phyloP scores from a whole-genome alignment of 805 yeast species.

The Saccharomycopsis guyanensis region DNA sequence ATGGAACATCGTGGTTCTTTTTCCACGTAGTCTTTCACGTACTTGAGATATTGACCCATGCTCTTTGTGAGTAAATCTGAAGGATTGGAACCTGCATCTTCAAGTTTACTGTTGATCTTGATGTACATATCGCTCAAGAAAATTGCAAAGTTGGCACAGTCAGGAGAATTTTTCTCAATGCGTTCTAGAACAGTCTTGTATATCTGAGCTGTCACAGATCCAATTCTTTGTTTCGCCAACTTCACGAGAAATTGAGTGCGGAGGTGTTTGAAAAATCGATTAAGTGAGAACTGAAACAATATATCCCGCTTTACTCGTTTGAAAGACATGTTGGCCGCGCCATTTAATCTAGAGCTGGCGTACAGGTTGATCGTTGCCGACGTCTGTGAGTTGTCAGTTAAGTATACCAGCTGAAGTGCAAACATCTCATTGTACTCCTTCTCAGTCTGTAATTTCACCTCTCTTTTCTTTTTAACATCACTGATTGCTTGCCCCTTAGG shows the following conservation, averaged over 20 bases:
- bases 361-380: conserved; percentile 20
- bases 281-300: conserved; percentile 53
- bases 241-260: conserved; percentile 58
- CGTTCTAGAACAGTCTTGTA: conserved; percentile 49
- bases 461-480: conserved; percentile 48
- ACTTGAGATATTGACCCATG: conserved; percentile 10
- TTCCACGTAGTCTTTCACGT: conserved; percentile 13
- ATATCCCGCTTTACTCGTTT: conserved; percentile 42
- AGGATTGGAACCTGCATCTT: background rate
- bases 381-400: conserved; percentile 28
- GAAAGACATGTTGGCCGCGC: background rate
- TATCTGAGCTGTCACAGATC: conserved; percentile 56
- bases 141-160: conserved; percentile 25
- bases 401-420: conserved; percentile 26
- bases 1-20: conserved; percentile 4
- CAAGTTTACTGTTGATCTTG: conserved; percentile 2
- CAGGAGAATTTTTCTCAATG: conserved; percentile 51
- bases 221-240: conserved; percentile 60
- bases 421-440: conserved; percentile 31
- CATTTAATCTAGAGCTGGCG: background rate
- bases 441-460: conserved; percentile 49
- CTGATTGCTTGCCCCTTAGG: conserved; percentile 37
- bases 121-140: conserved; percentile 28
- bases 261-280: conserved; percentile 57
- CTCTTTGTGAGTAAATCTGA: conserved; percentile 17